Conservation (phyloP, 306 rosid genomes). For the Glycine soja region DNA sequence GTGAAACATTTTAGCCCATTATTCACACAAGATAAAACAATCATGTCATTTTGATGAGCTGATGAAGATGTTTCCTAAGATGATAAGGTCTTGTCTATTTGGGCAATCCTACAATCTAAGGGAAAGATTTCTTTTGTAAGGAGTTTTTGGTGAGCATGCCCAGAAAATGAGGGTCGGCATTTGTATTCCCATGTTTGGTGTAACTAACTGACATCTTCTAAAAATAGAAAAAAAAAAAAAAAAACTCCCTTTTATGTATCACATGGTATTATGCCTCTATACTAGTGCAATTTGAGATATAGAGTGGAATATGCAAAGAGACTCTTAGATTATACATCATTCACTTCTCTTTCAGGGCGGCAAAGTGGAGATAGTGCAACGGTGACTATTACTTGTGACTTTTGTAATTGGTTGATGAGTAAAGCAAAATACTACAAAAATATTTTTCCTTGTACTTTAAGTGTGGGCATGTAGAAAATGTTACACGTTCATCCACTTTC, state of each 20-base stretch:
- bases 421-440: slow-evolving; percentile 78
- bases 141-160: slow-evolving; percentile 54
- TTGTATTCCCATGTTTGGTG: slow-evolving; percentile 61
- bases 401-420: slow-evolving; percentile 81
- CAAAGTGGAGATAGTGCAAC: slow-evolving; percentile 51
- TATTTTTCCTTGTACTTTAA: slow-evolving; percentile 84
- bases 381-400: slow-evolving; percentile 53
- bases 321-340: slow-evolving; percentile 46
- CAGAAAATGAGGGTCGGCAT: slow-evolving; percentile 48
- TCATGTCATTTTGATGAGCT: slow-evolving; percentile 29
- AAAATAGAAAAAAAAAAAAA: slow-evolving; percentile 45
- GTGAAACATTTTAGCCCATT: slow-evolving; percentile 38
- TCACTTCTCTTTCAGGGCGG: slow-evolving; percentile 48
- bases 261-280: slow-evolving; percentile 40
- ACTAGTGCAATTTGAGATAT: slow-evolving; percentile 30
- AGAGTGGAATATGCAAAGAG: slow-evolving; percentile 40
- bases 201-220: slow-evolving; percentile 59
- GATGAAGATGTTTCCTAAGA: slow-evolving; percentile 35
- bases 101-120: slow-evolving; percentile 46
- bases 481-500: slow-evolving; percentile 88
- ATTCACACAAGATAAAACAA: slow-evolving; percentile 44
- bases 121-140: slow-evolving; percentile 47
- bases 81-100: slow-evolving; percentile 49
- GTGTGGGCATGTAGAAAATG: slow-evolving; percentile 84
- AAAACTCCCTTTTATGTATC: slow-evolving; percentile 29